phyloP scores from a whole-genome alignment of 2,329 filamentous ascomycete genomes.

The Claviceps sp. region DNA sequence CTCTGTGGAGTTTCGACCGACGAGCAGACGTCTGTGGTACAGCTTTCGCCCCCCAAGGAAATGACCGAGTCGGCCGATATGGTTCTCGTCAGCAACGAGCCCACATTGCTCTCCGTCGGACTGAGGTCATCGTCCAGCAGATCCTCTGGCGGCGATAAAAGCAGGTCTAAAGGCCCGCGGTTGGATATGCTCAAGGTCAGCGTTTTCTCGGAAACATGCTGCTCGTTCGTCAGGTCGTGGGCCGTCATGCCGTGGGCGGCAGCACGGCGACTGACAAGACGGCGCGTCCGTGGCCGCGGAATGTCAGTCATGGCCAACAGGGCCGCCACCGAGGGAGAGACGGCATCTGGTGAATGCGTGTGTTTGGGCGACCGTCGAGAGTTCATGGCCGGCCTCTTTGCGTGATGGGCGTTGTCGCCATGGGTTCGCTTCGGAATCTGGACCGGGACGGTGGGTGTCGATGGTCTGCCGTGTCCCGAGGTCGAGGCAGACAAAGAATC shows the following conservation, averaged over 20 bases:
- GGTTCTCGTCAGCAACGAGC: constrained; percentile 38
- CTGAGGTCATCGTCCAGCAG: constrained; percentile 34
- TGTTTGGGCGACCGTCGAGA: constrained; percentile 24
- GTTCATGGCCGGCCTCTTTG: constrained; percentile 25
- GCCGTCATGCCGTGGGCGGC: constrained; percentile 38
- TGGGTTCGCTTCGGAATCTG: constrained; percentile 37
- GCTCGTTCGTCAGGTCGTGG: constrained; percentile 27
- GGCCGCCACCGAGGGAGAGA: constrained; percentile 47
- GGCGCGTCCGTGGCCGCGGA: constrained; percentile 26
- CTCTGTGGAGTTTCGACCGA: constrained; percentile 36
- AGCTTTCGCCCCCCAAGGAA: constrained; percentile 42
- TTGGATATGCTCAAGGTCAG: constrained; percentile 41
- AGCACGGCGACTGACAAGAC: constrained; percentile 19
- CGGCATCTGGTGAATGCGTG: constrained; percentile 36
- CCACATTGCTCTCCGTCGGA: constrained; percentile 37
- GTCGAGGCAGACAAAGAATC: constrained; percentile 14
- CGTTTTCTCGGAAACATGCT: constrained; percentile 44
- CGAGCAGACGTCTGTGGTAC: constrained; percentile 34
- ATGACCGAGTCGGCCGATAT: constrained; percentile 49
- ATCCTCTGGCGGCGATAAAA: constrained; percentile 48
- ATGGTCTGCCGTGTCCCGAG: constrained; percentile 16
- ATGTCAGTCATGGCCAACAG: constrained; percentile 50
- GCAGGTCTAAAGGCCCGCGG: constrained; percentile 42
- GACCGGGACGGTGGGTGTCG: constrained; percentile 35
- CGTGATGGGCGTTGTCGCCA: constrained; percentile 21